phyloP scores from a whole-genome alignment of 164 flowering plant genomes.

The Hamamelis virginiana region DNA sequence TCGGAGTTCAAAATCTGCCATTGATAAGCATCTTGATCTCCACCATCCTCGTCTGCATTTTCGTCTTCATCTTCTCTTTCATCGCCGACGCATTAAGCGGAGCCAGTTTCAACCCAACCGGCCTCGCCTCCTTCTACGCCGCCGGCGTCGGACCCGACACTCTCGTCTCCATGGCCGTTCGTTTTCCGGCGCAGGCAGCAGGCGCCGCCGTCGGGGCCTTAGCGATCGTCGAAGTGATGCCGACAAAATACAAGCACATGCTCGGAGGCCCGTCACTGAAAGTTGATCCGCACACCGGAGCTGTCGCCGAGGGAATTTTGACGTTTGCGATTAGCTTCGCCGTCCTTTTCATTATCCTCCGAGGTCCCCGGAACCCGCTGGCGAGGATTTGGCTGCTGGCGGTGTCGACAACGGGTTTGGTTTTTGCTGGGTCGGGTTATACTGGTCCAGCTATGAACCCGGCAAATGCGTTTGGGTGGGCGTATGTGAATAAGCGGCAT shows the following conservation, averaged over 20 bases:
- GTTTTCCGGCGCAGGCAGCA: constrained; percentile 85
- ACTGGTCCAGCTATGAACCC: constrained; percentile 96
- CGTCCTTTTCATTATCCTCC: constrained; percentile 56
- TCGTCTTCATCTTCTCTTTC: constrained; percentile 48
- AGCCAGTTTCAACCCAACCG: constrained; percentile 79
- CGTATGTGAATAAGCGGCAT: constrained; percentile 58
- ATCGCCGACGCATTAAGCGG: constrained; percentile 63
- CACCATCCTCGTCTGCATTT: constrained; percentile 35
- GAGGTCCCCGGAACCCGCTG: constrained; percentile 51
- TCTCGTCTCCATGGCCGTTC: constrained; percentile 70
- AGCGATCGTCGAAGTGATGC: constrained; percentile 66
- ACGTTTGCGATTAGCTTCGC: constrained; percentile 64
- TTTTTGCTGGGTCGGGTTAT: constrained; percentile 58
- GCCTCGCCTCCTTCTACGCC: constrained; percentile 59
- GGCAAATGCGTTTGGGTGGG: constrained; percentile 90
- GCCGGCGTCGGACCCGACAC: constrained; percentile 33
- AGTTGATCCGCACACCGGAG: constrained; percentile 82
- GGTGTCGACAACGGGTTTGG: constrained; percentile 51
- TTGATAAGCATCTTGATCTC: constrained; percentile 36
- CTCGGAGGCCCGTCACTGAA: constrained; percentile 70
- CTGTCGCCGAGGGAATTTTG: constrained; percentile 82
- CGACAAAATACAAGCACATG: constrained; percentile 68
- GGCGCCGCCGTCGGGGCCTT: constrained; percentile 84
- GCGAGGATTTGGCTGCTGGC: constrained; percentile 64
- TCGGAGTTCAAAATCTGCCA: constrained; percentile 29